phyloP scores from a whole-genome alignment of 805 yeast genomes.

The Starmerella potacharoeniae region DNA sequence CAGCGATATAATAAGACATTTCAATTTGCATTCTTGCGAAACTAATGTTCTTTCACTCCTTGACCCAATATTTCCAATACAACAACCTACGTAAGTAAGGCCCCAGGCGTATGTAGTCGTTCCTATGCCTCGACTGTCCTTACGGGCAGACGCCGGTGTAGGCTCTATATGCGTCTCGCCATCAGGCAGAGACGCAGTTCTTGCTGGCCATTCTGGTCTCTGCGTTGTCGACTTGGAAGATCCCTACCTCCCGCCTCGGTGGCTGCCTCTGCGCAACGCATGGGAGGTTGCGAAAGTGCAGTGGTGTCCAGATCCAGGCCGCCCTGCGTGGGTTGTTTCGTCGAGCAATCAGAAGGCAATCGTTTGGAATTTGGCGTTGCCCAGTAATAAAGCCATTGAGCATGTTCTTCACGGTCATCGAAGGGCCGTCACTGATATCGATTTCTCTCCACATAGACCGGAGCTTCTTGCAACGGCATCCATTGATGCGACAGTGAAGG shows the following conservation, averaged over 20 bases:
- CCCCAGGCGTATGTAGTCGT: background rate
- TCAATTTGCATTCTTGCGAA: no score
- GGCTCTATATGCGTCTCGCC: slow-evolving; percentile 87
- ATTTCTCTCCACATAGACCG: slow-evolving; percentile 79
- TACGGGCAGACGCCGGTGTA: slow-evolving; percentile 82
- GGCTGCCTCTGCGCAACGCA: slow-evolving; percentile 81
- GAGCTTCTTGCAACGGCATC: slow-evolving; percentile 86
- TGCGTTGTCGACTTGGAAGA: slow-evolving; percentile 88
- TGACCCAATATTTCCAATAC: no score
- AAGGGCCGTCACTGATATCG: slow-evolving; percentile 90
- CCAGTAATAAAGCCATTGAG: slow-evolving; percentile 65
- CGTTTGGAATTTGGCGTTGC: slow-evolving; percentile 78
- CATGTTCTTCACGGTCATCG: slow-evolving; percentile 81
- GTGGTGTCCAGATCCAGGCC: slow-evolving; percentile 86
- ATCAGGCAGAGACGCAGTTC: slow-evolving; percentile 81
- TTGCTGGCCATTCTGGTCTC: slow-evolving; percentile 78
- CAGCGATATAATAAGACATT: no score
- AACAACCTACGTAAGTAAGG: background rate
- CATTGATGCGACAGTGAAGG: slow-evolving; percentile 72
- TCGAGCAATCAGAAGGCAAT: slow-evolving; percentile 92
- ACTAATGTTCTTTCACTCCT: no score
- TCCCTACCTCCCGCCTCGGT: slow-evolving; percentile 88
- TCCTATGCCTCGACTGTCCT: slow-evolving; percentile 61
- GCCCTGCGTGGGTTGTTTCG: slow-evolving; percentile 84
- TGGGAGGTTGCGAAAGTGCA: slow-evolving; percentile 99